Base-by-base conservation (phyloP, 2,329 filamentous ascomycete genomes). In the Didymella pomorum region DNA sequence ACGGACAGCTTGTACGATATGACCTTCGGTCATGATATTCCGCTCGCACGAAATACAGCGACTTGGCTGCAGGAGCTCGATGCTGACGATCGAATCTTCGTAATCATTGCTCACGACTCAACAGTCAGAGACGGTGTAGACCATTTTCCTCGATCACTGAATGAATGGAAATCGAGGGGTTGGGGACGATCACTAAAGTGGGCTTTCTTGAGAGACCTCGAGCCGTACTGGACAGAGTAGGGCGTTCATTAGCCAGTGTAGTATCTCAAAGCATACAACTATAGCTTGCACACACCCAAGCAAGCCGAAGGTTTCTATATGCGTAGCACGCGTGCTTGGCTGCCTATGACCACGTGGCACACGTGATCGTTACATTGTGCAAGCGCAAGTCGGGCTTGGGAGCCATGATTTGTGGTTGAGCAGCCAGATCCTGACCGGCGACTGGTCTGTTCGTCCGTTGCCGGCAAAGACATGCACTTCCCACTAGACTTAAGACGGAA, bases 91-190 rank as follows among this genome's bases (percentile, higher is more conserved):
- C 55, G 65, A 16, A 58, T 73, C 0, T 68, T 73, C 12, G 67
- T 72, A 2, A 61, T 70, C 39, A 66, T 73, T 25, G 67, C 71
- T 29, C 71, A 73, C 51, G 71, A 73, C 49, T 59, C 63, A 9
- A 67, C 67, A 12, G 58, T 73, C 3, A 50, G 60, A 48, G 67
- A 66, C 54, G 64, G 66, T 4, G 61, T 72, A 4, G 62, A 68
- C 3, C 65, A 65, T 45, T 73, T 71, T 33, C 71, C 71, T 11
- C 61, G 62, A 9, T 51, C 50, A 16, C 31, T 70, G 18, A 71
- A 72, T 56, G 58, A 59, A 6, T 73, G 70, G 69, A 70, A 66
- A 50, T 56, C 62, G n/a, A 66, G 61, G 23, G 65, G 62, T 14
- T 71, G 66, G 63, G 69, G 66, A 14, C 61, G 60, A 26, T 65